Evolutionary conservation across 768 basidiomycete species (phyloP).

Genomic region (Hygrophorus russula): DNA sequence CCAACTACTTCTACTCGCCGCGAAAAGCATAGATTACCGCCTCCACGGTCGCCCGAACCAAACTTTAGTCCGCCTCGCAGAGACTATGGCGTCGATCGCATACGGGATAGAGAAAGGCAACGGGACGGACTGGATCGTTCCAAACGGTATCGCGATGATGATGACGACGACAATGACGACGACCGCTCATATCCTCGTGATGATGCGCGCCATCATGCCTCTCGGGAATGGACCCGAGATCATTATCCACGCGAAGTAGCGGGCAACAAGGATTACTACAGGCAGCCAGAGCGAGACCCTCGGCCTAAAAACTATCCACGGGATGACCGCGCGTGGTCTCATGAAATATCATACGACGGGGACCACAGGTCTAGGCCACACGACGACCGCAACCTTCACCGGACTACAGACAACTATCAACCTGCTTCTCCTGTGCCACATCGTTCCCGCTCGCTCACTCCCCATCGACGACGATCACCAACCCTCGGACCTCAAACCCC

Average conservation of each 20-base stretch:
- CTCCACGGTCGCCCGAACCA: conserved; percentile 23
- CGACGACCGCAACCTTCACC: conserved; percentile 12
- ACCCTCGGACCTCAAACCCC: conserved; percentile 11
- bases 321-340: conserved; percentile 24
- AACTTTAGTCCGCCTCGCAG: conserved; percentile 28
- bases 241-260: conserved; percentile 8
- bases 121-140: conserved; percentile 13
- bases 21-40: conserved; percentile 28
- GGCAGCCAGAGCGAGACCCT: conserved; percentile 14
- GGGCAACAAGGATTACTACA: conserved; percentile 15
- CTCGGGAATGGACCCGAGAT: conserved; percentile 8
- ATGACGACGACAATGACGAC: not conserved
- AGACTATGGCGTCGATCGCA: conserved; percentile 21
- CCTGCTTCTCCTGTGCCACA: not conserved
- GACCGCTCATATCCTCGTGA: not conserved
- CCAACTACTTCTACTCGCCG: conserved; percentile 20
- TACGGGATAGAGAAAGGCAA: conserved; percentile 24
- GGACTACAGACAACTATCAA: conserved; percentile 8
- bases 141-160: conserved; percentile 2
- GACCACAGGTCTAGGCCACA: conserved; percentile 8
- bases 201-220: not conserved
- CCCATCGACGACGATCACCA: conserved; percentile 11
- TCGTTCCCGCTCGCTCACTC: conserved; percentile 6
- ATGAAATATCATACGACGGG: conserved; percentile 16
- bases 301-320: conserved; percentile 12